phyloP scores from a whole-genome alignment of 1,284 basidiomycete species.

The Trametes hirsuta region DNA sequence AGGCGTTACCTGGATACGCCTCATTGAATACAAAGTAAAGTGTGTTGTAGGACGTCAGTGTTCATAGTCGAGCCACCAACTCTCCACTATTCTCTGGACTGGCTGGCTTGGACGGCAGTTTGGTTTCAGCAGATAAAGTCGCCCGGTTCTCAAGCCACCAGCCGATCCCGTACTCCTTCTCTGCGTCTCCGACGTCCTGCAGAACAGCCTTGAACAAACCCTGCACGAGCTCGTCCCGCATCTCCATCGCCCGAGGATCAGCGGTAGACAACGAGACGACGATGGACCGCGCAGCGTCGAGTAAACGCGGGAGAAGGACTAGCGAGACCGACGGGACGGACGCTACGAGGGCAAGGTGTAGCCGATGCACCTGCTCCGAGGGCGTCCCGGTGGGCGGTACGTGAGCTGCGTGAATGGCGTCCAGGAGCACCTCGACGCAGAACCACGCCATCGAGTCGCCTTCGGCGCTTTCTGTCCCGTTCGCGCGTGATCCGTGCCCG shows the following conservation, averaged over 20 bases:
- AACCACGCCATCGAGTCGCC: conserved; percentile 57
- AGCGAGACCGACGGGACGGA: conserved; percentile 60
- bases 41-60: not conserved
- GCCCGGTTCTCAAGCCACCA: conserved; percentile 64
- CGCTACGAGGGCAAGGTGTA: conserved; percentile 62
- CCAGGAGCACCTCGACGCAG: conserved; percentile 57
- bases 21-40: too few relatives aligned
- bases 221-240: conserved; percentile 52
- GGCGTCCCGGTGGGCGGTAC: not conserved
- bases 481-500: not conserved
- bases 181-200: conserved; percentile 63
- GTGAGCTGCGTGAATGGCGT: conserved; percentile 36
- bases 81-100: not conserved
- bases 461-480: not conserved
- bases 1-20: too few relatives aligned
- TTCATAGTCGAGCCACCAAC: not conserved
- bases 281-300: conserved; percentile 49
- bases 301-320: conserved; percentile 51
- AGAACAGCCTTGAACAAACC: conserved; percentile 62
- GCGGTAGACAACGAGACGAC: conserved; percentile 28
- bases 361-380: conserved; percentile 49
- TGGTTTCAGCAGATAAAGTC: not conserved
- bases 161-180: conserved; percentile 62
- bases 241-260: conserved; percentile 27
- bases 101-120: not conserved